Conservation (phyloP, 768 basidiomycete genomes). For the Amyloporia xantha region DNA sequence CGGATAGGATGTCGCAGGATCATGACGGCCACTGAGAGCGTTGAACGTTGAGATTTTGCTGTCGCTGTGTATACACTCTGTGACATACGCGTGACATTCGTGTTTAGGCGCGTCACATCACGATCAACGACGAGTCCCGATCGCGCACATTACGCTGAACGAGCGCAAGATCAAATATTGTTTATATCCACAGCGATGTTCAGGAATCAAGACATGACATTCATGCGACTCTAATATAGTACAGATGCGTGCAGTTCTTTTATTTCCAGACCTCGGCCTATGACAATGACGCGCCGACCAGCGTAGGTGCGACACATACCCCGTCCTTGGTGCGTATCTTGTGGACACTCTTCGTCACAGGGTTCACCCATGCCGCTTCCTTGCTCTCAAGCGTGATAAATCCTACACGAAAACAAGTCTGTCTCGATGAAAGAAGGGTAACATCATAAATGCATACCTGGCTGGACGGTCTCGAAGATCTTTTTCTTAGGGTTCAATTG, state of each 20-base stretch:
- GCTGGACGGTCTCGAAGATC: constrained; percentile 95
- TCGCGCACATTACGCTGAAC: background rate
- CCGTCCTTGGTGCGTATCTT: constrained; percentile 84
- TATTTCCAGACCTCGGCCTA: constrained; percentile 39
- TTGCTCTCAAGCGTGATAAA: constrained; percentile 84
- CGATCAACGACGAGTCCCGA: background rate
- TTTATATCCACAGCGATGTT: too few relatives aligned
- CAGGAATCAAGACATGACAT: too few relatives aligned
- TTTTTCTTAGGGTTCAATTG: constrained; percentile 99
- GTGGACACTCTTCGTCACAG: constrained; percentile 70
- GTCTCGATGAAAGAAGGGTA: background rate
- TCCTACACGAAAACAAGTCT: constrained; percentile 32
- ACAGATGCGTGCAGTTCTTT: too few relatives aligned
- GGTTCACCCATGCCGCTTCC: constrained; percentile 93
- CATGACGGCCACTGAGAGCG: background rate
- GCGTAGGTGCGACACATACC: constrained; percentile 69
- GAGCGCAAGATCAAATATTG: background rate
- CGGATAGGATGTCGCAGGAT: constrained; percentile 1
- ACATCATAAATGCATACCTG: constrained; percentile 43
- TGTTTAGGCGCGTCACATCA: background rate
- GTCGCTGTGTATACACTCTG: background rate
- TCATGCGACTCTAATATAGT: too few relatives aligned
- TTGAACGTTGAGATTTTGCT: background rate
- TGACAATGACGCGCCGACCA: constrained; percentile 90
- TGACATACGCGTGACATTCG: background rate